Conservation (phyloP, 129 eudicot genomes). For the Flaveria sonorensis region DNA sequence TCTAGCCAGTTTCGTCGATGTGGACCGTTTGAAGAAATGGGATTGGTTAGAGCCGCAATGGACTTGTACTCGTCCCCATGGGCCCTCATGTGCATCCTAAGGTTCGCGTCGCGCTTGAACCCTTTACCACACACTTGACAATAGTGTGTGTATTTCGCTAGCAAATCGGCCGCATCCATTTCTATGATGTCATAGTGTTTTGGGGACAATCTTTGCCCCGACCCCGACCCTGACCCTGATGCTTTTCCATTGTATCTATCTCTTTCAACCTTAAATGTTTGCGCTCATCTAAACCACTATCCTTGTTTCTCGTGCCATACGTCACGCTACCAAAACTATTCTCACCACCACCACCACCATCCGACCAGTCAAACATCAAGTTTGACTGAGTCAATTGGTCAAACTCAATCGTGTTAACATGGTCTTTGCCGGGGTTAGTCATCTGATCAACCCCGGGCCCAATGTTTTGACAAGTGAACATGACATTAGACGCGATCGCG, state of each 20-base stretch:
- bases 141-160: constrained; percentile 81
- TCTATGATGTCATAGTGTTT: constrained; percentile 59
- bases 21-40: constrained; percentile 8
- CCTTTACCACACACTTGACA: constrained; percentile 92
- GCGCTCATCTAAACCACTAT: constrained; percentile 5
- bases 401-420: constrained; percentile 24
- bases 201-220: constrained; percentile 17
- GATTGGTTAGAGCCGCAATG: constrained; percentile 63
- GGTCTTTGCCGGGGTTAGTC: not conserved
- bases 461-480: constrained; percentile 75
- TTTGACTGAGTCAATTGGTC: constrained; percentile 32
- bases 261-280: not conserved
- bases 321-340: constrained; percentile 22
- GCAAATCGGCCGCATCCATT: constrained; percentile 60
- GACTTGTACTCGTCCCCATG: constrained; percentile 96
- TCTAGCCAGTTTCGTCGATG: constrained; percentile 12
- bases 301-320: constrained; percentile 24
- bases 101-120: constrained; percentile 90
- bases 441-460: constrained; percentile 26
- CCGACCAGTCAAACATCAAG: constrained; percentile 23
- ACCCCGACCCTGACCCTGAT: not conserved
- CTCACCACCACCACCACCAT: constrained; percentile 34
- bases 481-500: constrained; percentile 60
- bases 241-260: constrained; percentile 7
- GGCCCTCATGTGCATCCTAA: constrained; percentile 98